Evolutionary conservation across 768 basidiomycete genomes (phyloP), one percentile per base, ranked within the genome.

Genomic region (Pisolithus microcarpus): DNA sequence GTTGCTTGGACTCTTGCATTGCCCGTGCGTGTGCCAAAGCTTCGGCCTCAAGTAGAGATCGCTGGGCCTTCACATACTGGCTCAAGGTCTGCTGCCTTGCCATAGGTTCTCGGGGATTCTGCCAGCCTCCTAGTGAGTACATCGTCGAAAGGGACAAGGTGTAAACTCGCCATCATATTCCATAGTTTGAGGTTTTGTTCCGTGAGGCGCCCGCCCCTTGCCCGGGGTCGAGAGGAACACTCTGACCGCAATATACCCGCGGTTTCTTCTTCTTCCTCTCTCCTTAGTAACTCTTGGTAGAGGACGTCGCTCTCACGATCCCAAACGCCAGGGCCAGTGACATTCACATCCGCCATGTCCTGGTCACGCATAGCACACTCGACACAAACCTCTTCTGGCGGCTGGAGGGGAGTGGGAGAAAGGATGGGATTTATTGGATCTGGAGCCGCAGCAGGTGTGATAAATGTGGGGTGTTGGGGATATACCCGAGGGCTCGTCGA

Each of bases 341-440:
- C 96, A 65, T 89, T 80, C 23, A 99, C 91, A 65, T 96, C 94
- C 8, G 85, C 91, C 87, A 99, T 91, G 65, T 99, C 96, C 63
- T 95, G 82, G 67, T 99, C 96, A 30, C 96, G 84, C 94, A 98
- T 98, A 52, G 96, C 87, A 63, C 96, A 99, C 67, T 98, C 96
- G 34, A 96, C 75, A 59, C 95, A 99, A 28, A 97, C 72, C 65
- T 98, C 95, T 59, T 89, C 87, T 56, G 79, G 82, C 9, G 70
- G 72, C 5, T 60, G 62, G 26, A 68, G 79, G 21, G 75, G 79
- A 13, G 72, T 72, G 30, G 82, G 79, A 0, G 78, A 75, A 59
- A 79, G 82, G 4, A 82, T 75, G 3, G 84, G 77, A 54, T 84
- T 82, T 45, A 83, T 73, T 38, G 83, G 73, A 47, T 74, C 77